Base-by-base conservation (phyloP, 495 filamentous ascomycete species). In the Cercophora scortea region DNA sequence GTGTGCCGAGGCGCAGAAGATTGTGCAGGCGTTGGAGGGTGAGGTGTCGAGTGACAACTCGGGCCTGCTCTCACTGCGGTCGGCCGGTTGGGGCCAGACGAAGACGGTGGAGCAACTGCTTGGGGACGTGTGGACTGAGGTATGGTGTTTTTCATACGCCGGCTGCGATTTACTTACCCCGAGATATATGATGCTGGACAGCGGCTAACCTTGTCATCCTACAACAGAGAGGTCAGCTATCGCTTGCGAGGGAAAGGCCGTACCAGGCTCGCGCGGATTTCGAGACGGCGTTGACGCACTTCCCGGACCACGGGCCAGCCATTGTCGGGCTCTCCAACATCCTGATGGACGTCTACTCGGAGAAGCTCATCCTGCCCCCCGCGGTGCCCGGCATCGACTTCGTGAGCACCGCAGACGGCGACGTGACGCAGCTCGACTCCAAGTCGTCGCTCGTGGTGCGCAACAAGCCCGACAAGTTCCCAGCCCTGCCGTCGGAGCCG, bases 271-370 rank as follows among this genome's bases (percentile, higher is more conserved):
- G 85, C 17, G 75, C 77, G 19, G 69, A 82, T 40, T 96, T 89
- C 56, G 94, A 97, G 66, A 76, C 83, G 33, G 90, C 92, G 4
- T 70, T 98, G 6, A 75, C 79, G 17, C 79, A 85, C 56, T 83
- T 80, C 55, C 78, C 80, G 4, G 80, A 96, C 61, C 89, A 96
- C 64, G 79, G 87, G 1, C 78, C 75, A 25, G 90, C 89, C 10
- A 94, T 85, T 19, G 84, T 96, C 36, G 85, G 83, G 5, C 73
- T 97, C 39, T 89, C 86, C 17, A 88, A 86, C 54, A 79, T 96
- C 25, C 79, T 97, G 8, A 75, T 97, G 47, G 90, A 95, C 60
- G 82, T 90, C n/a, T 93, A 88, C 69, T 77, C 79, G 51, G 77
- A 87, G 61, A 83, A 67, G 43, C 71, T 81, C 47, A 69, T 74